Evolutionary conservation across 805 yeast genomes (phyloP).

Genomic region (Zygosaccharomyces pseudorouxii): DNA sequence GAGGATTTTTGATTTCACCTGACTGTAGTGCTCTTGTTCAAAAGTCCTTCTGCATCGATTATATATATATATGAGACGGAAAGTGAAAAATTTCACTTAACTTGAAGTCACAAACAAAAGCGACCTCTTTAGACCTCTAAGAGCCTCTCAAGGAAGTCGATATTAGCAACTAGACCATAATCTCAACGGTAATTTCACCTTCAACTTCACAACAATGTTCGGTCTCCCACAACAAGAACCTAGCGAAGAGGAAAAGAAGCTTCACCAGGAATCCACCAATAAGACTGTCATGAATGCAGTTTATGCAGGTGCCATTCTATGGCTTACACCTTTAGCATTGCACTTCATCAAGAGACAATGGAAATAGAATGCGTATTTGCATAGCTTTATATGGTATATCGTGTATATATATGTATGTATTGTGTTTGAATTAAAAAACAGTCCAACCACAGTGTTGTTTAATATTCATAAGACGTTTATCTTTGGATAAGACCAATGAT

Average conservation of each 20-base stretch:
- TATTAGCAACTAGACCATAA: background rate
- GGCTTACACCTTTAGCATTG: constrained; percentile 38
- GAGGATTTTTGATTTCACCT: constrained; percentile 14
- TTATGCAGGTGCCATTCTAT: constrained; percentile 59
- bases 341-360: constrained; percentile 34
- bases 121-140: background rate
- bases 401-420: constrained; percentile 2
- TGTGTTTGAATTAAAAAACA: background rate
- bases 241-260: constrained; percentile 62
- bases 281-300: constrained; percentile 58
- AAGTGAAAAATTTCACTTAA: constrained; percentile 3
- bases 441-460: background rate
- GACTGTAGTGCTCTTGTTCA: constrained; percentile 14
- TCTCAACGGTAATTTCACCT: background rate
- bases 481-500: background rate
- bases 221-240: constrained; percentile 49
- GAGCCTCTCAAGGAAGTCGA: background rate
- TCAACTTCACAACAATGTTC: constrained; percentile 37
- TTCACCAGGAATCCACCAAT: constrained; percentile 58
- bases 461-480: background rate
- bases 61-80: constrained; percentile 1
- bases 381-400: constrained; percentile 1
- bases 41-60: background rate
- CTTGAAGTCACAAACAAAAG: background rate
- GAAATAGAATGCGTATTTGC: constrained; percentile 18